A percentile compares a stretch with the other conserved stretches of the same genome.
These are phyloP conservation scores for Populus tomentosa DNA, from an alignment of 441 rosid genomes.

Conservation along the genomic window DNA sequence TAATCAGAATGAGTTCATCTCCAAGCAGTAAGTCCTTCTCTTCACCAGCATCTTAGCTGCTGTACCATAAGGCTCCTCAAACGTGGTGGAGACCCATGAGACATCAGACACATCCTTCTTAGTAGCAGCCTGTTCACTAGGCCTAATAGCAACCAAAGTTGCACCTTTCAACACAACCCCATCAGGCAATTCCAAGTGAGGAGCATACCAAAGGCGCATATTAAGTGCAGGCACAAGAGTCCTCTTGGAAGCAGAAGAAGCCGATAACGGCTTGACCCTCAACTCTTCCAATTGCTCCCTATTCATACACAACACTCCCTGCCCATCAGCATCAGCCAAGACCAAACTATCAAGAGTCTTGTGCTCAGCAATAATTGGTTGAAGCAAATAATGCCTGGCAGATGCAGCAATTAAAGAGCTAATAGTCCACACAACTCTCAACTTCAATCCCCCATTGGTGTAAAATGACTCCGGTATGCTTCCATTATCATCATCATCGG, in stretches of 20 bases:
- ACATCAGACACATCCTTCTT: slow-evolving; percentile 62
- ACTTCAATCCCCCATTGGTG: no score
- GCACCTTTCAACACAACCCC: slow-evolving; percentile 81
- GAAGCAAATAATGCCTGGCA: slow-evolving; percentile 84
- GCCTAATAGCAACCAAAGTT: slow-evolving; percentile 84
- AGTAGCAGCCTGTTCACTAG: slow-evolving; percentile 52
- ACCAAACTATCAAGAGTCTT: slow-evolving; percentile 77
- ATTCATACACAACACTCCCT: slow-evolving; percentile 84
- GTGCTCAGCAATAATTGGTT: slow-evolving; percentile 83
- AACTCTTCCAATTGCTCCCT: slow-evolving; percentile 90
- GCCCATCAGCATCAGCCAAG: slow-evolving; percentile 78
- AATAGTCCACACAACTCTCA: no score
- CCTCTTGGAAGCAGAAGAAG: slow-evolving; percentile 83
- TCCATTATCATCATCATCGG: no score
- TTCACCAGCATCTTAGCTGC: slow-evolving; percentile 80
- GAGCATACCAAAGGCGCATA: slow-evolving; percentile 95
- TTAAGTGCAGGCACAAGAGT: slow-evolving; percentile 89
- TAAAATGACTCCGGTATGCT: no score
- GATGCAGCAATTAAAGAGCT: slow-evolving; percentile 91
- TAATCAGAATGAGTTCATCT: slow-evolving; percentile 91
- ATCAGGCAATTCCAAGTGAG: slow-evolving; percentile 66
- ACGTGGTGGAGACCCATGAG: slow-evolving; percentile 69
- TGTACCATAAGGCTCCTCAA: slow-evolving; percentile 83
- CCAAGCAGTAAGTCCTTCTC: slow-evolving; percentile 83
- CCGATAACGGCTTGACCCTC: slow-evolving; percentile 75